These are phyloP conservation scores for Ciborinia camelliae DNA, from an alignment of 2,329 filamentous ascomycete species.

Conservation along the genomic window DNA sequence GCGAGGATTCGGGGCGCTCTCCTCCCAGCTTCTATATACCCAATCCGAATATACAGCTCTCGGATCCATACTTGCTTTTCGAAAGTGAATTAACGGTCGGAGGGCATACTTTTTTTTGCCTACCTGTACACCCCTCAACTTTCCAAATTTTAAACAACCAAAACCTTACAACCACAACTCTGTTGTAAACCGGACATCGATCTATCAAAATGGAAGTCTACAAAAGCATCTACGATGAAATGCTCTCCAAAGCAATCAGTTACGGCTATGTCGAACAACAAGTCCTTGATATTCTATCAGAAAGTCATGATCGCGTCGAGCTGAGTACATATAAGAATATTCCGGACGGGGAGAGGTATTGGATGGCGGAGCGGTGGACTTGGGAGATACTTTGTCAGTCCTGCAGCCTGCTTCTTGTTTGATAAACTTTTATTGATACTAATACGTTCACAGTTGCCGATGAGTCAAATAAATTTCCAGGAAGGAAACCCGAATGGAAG, in stretches of 20 bases:
- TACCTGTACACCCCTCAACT: too few relatives aligned
- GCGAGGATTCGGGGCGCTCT: not conserved
- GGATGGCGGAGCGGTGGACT: not conserved
- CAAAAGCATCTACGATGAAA: not conserved
- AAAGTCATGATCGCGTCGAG: not conserved
- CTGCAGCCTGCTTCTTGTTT: too few relatives aligned
- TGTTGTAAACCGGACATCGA: not conserved
- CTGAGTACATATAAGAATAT: not conserved
- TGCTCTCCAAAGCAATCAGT: not conserved
- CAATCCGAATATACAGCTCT: not conserved
- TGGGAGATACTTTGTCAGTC: constrained; percentile 1
- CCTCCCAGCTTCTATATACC: not conserved
- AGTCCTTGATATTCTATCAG: not conserved
- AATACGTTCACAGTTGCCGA: not conserved
- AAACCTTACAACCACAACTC: not conserved
- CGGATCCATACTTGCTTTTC: not conserved
- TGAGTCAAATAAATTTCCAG: not conserved
- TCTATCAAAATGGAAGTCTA: not conserved
- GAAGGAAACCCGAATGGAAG: not conserved
- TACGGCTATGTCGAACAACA: constrained; percentile 4
- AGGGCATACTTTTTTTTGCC: not conserved
- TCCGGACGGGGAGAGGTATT: not conserved
- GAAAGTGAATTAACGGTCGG: not conserved
- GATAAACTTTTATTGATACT: not conserved
- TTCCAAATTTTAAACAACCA: not conserved